Conservation (phyloP, 306 rosid genomes). For the Casuarina equisetifolia region DNA sequence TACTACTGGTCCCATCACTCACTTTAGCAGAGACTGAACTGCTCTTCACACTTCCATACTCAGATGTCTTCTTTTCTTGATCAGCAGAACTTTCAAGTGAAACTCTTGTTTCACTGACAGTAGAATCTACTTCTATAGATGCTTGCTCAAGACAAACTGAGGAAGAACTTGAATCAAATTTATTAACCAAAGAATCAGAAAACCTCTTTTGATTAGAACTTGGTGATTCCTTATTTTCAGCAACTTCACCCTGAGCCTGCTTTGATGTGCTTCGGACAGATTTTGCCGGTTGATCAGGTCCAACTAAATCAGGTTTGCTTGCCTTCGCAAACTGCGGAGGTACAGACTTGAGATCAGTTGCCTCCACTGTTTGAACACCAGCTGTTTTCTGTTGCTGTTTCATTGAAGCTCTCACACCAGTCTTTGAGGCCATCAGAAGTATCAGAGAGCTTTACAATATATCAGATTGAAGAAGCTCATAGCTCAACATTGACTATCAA, state of each 20-base stretch:
- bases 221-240: conserved; percentile 45
- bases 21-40: conserved; percentile 85
- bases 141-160: conserved; percentile 50
- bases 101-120: conserved; percentile 53
- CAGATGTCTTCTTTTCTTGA: conserved; percentile 80
- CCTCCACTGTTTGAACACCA: conserved; percentile 47
- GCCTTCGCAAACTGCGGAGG: conserved; percentile 34
- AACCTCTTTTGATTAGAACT: conserved; percentile 42
- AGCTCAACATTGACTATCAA: conserved; percentile 32
- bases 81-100: conserved; percentile 58
- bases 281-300: conserved; percentile 41
- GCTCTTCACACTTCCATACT: conserved; percentile 74
- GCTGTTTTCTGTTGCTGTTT: conserved; percentile 52
- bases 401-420: conserved; percentile 46
- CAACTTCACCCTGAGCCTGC: conserved; percentile 45
- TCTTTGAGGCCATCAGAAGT: conserved; percentile 71
- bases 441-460: conserved; percentile 23
- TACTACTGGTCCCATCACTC: conserved; percentile 83
- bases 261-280: conserved; percentile 39
- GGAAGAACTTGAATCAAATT: conserved; percentile 49
- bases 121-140: conserved; percentile 39
- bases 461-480: conserved; percentile 45
- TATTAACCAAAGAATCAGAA: conserved; percentile 53
- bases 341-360: conserved; percentile 45
- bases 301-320: conserved; percentile 42